Percentiles rank a stretch among this genome's conserved stretches.
phyloP scores from a whole-genome alignment of 768 basidiomycete species.

The Podaxis sp. region DNA sequence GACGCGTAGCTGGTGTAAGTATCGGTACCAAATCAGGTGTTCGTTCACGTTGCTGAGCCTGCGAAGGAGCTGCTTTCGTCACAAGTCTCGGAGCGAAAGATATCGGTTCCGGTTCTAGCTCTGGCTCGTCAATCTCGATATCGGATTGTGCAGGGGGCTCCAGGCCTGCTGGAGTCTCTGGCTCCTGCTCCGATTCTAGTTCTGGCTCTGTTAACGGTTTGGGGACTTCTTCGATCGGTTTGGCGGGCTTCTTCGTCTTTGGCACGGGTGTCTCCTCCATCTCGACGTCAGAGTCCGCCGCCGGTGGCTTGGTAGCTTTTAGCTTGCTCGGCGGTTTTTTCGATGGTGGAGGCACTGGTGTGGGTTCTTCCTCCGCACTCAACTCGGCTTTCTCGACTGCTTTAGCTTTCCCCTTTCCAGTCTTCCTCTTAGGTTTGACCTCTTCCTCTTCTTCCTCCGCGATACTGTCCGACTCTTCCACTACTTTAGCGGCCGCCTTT shows the following conservation, averaged over 20 bases:
- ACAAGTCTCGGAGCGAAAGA: conserved; percentile 4
- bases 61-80: background rate
- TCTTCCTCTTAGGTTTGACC: background rate
- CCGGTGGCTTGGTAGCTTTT: background rate
- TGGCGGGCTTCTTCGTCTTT: background rate
- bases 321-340: conserved; percentile 1
- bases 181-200: background rate
- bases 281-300: background rate
- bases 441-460: conserved; percentile 17
- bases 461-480: background rate
- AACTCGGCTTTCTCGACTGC: conserved; percentile 35
- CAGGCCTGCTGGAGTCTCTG: background rate
- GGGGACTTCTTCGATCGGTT: background rate
- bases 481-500: conserved; percentile 16
- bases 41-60: background rate
- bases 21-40: conserved; percentile 5
- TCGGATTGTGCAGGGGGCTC: background rate
- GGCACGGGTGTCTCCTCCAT: background rate
- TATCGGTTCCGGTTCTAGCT: background rate
- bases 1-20: background rate
- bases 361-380: conserved; percentile 17
- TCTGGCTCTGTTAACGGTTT: background rate
- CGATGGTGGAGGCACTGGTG: background rate
- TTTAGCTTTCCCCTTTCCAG: conserved; percentile 10
- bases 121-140: conserved; percentile 1